These are phyloP conservation scores for Oropetium thomaeum DNA, from an alignment of 176 grass and related monocot genomes.

Conservation along the genomic window DNA sequence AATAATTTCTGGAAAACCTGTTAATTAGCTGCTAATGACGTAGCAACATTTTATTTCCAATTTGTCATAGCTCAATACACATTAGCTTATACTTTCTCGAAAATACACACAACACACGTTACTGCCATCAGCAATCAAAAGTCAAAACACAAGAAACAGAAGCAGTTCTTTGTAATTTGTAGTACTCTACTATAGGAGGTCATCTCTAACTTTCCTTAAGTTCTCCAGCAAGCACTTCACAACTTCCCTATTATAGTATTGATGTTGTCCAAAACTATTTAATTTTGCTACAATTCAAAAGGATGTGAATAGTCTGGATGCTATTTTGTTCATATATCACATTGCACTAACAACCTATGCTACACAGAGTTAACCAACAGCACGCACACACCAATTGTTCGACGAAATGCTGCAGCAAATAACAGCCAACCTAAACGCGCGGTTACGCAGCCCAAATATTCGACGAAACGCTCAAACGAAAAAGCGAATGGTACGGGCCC, in stretches of 20 bases:
- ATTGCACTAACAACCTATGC: not conserved
- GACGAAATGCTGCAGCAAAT: slow-evolving; percentile 32
- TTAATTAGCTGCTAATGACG: not conserved
- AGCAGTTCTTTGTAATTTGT: not conserved
- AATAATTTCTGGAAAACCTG: not conserved
- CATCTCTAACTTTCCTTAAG: not conserved
- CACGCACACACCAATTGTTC: not conserved
- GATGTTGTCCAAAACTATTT: too few species aligned
- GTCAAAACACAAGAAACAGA: not conserved
- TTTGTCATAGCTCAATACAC: not conserved
- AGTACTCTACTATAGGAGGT: not conserved
- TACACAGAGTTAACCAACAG: not conserved
- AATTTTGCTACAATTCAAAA: too few species aligned
- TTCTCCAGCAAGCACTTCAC: not conserved
- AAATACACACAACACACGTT: not conserved
- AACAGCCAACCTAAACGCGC: not conserved
- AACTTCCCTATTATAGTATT: too few species aligned
- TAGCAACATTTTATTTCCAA: not conserved
- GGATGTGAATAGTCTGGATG: not conserved
- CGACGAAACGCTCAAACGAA: slow-evolving; percentile 35
- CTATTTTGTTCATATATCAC: not conserved
- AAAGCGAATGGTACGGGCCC: not conserved
- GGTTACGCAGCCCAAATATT: slow-evolving; percentile 10
- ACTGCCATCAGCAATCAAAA: not conserved
- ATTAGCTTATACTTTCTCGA: not conserved